Evolutionary conservation across 805 yeast species (phyloP).

Genomic region (Candida ficus): DNA sequence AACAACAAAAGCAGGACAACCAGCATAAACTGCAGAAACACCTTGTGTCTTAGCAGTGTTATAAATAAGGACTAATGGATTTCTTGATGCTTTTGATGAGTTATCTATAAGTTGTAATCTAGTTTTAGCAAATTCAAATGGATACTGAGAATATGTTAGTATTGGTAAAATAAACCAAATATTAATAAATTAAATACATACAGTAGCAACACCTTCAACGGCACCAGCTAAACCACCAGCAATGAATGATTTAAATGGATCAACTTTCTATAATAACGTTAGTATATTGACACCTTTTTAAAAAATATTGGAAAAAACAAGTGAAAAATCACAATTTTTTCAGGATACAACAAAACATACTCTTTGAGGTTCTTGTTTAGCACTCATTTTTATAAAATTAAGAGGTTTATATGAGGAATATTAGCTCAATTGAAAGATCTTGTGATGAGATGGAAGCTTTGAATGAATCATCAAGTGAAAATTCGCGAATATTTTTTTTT

Average conservation of each 20-base stretch:
- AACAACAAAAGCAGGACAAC: constrained; percentile 93
- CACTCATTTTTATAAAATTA: not conserved
- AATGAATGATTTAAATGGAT: constrained; percentile 75
- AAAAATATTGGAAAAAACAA: no score
- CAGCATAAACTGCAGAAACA: constrained; percentile 73
- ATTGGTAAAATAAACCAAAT: not conserved
- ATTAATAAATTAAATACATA: constrained; percentile 8
- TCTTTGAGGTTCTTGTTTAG: constrained; percentile 1
- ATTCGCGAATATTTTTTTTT: not conserved
- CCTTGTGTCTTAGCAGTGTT: constrained; percentile 79
- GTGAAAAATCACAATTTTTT: no score
- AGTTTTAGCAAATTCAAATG: constrained; percentile 96
- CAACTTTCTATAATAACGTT: constrained; percentile 34
- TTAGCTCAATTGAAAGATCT: no score
- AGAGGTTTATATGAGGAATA: no score
- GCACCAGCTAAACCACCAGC: constrained; percentile 99
- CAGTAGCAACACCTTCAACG: constrained; percentile 81
- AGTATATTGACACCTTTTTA: constrained; percentile 2
- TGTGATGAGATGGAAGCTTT: no score
- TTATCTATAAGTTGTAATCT: constrained; percentile 78
- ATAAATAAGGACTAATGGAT: constrained; percentile 78
- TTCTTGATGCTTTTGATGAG: constrained; percentile 59
- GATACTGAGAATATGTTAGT: constrained; percentile 41
- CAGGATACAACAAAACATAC: no score
- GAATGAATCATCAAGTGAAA: not conserved